These are phyloP conservation scores for Russula ochroleuca DNA, from an alignment of 768 basidiomycete genomes.

Conservation along the genomic window DNA sequence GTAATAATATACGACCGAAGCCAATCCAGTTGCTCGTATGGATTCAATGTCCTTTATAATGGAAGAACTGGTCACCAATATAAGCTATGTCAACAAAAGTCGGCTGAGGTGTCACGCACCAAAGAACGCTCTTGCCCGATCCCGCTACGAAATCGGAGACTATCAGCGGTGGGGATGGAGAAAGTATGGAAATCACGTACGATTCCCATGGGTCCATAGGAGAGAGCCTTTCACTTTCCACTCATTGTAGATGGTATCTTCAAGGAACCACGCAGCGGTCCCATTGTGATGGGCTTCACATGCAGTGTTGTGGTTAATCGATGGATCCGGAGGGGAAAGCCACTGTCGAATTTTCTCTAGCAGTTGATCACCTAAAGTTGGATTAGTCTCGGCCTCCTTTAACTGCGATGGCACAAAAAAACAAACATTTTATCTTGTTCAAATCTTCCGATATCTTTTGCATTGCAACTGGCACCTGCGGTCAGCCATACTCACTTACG, in stretches of 20 bases:
- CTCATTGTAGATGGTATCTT: neutral
- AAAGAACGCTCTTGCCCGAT: constrained; percentile 10
- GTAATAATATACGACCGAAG: neutral
- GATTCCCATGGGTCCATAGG: constrained; percentile 10
- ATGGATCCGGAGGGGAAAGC: no score
- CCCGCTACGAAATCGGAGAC: constrained; percentile 1
- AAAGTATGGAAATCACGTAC: neutral
- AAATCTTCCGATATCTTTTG: no score
- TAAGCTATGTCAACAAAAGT: neutral
- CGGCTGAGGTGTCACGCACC: neutral
- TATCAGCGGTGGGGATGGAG: neutral
- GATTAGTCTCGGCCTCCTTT: no score
- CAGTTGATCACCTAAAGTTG: no score
- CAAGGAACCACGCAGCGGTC: constrained; percentile 3
- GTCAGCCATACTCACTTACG: no score
- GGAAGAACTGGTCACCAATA: neutral
- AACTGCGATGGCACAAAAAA: no score
- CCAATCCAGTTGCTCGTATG: neutral
- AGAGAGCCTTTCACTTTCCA: neutral
- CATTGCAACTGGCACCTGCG: no score
- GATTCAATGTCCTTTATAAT: constrained; percentile 1
- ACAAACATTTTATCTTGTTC: no score
- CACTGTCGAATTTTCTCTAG: no score
- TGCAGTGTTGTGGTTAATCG: neutral
- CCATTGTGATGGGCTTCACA: neutral